Base-by-base conservation (phyloP, 805 yeast species). In the Teunomyces aglyptinius region DNA sequence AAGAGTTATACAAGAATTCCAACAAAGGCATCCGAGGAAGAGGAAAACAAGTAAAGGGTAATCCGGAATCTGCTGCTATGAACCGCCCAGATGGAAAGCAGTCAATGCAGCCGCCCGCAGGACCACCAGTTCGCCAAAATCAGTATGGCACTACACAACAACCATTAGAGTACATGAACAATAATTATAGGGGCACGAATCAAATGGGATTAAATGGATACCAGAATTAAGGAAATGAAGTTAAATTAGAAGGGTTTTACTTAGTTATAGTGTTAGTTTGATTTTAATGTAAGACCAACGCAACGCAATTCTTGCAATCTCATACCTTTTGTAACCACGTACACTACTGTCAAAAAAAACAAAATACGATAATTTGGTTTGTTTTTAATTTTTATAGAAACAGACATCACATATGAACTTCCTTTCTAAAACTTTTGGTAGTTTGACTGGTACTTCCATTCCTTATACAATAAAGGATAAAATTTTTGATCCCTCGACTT, bases 21-120 rank as follows among this genome's bases (percentile, higher is more conserved):
- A 91, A 91, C 60, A 81, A 89, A 58, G 97, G 97, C 15, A 91
- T 91, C 50, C 83, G 88, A 55, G 97, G 97, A 22, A 78, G 97
- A 49, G 97, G 97, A 4, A 87, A 81, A 51, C 54, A 44, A 43
- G 48, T 12, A 32, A 41, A 41, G 18, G 15, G 8, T 11, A 36
- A 36, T 22, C 6, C 18, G 20, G 39, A 35, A n/a, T 6, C 39
- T 5, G 22, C 13, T 5, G 8, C 20, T 12, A 18, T 13, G 4
- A n/a, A 19, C n/a, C n/a, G n/a, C n/a, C 11, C 13, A 12, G 39
- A 13, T 13, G 28, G 16, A 7, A 36, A 36, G 13, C 39, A 36
- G 28, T 36, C 22, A 28, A 36, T 36, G 39, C 39, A 36, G 15
- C 39, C 39, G 6, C 39, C 39, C n/a, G 28, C 11, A 26, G 39